Base-by-base conservation (phyloP, 495 filamentous ascomycete species). In the Collariella sp. region DNA sequence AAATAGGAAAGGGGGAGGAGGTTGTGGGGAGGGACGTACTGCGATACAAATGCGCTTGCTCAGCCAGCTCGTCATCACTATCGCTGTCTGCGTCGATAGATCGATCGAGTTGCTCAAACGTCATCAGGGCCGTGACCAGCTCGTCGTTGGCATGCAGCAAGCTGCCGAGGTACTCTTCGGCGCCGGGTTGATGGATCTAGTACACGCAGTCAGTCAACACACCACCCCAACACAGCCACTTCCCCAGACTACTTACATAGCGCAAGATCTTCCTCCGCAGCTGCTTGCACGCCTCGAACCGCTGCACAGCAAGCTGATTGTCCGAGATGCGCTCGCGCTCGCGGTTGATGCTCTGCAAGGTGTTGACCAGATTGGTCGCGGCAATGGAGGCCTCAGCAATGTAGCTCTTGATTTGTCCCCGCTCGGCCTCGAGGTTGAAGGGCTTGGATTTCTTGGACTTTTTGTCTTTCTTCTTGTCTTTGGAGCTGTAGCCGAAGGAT, bases 71-170 rank as follows among this genome's bases (percentile, higher is more conserved):
- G 45, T 81, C 80, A 45, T 97, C 94, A 46, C 89, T 95, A 65
- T 99, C 94, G 60, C 89, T 95, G 68, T 99, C 93, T 45, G 95
- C 89, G 56, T 96, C 91, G 54, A 96, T 85, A 56, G 93, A 95
- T 59, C 93, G 90, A 66, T 99, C 91, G 22, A 95, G 76, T 46
- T 94, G 86, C 68, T 96, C 93, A 64, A 88, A 99, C 0, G 90
- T 85, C 82, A 93, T 95, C 52, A 99, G 74, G 2, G 91, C 91
- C n/a, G 82, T 84, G 41, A 96, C 86, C 16, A 99, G 79, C 60
- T 87, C 82, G 54, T 91, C 88, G 58, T 91, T 91, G 48, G 87
- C 84, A 57, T 90, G 82, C 9, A 94, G 85, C 20, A 93, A 72
- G 35, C 83, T 79, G 15, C 88, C 88, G 0, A 94, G 79, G 75